These are phyloP conservation scores for Entomortierella chlamydospora DNA, from an alignment of 192 early-diverging fungal species.

Conservation along the genomic window DNA sequence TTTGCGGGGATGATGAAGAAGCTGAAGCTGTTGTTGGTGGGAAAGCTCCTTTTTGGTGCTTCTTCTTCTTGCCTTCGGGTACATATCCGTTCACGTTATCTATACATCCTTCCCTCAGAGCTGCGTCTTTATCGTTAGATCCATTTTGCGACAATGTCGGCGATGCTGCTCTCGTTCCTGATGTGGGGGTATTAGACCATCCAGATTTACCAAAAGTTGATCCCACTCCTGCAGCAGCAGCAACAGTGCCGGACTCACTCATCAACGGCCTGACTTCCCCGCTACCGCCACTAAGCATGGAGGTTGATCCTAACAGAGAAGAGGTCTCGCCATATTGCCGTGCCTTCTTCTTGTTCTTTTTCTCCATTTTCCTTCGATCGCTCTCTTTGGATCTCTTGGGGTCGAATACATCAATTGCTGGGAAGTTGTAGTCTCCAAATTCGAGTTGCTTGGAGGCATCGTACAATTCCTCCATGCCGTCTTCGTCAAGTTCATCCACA, in stretches of 20 bases:
- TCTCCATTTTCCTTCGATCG: conserved; percentile 45
- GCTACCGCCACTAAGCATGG: background rate
- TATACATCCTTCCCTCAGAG: conserved; percentile 30
- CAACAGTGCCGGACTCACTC: conserved; percentile 22
- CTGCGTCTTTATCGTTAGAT: conserved; percentile 4
- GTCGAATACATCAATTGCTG: conserved; percentile 58
- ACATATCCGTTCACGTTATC: conserved; percentile 28
- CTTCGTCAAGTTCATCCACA: conserved; percentile 37
- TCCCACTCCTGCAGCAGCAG: too few relatives aligned
- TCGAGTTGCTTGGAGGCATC: conserved; percentile 54
- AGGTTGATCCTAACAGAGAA: background rate
- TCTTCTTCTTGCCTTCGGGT: conserved; percentile 39
- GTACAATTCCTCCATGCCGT: conserved; percentile 60
- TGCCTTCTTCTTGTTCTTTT: conserved; percentile 46
- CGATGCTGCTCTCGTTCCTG: background rate
- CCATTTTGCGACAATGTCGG: background rate
- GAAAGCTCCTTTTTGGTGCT: background rate
- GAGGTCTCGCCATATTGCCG: conserved; percentile 16
- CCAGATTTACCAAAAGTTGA: conserved; percentile 43
- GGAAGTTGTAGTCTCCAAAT: conserved; percentile 70
- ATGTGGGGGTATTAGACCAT: conserved; percentile 13
- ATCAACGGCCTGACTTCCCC: conserved; percentile 31
- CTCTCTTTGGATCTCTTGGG: conserved; percentile 45
- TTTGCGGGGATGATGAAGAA: background rate
- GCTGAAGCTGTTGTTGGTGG: conserved; percentile 9